phyloP scores from a whole-genome alignment of 2,329 filamentous ascomycete genomes.

The Rhynchosporium secalis region DNA sequence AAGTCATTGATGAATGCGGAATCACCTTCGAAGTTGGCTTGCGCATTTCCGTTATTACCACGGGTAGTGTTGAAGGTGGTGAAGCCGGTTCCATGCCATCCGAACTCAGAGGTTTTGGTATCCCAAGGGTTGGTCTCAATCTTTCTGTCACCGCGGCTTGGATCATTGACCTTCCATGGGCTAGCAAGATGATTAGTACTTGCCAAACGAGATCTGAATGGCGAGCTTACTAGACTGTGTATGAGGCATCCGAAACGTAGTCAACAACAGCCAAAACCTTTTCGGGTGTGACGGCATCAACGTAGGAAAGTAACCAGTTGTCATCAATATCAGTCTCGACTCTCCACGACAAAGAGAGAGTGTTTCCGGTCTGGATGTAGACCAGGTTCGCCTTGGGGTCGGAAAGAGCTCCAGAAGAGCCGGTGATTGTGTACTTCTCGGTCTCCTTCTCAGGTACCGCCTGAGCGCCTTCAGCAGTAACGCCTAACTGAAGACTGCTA shows the following conservation, averaged over 20 bases:
- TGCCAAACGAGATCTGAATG: background rate
- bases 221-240: constrained; percentile 10
- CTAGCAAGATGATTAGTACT: background rate
- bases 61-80: constrained; percentile 10
- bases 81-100: constrained; percentile 8
- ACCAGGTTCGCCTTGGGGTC: constrained; percentile 13
- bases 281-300: constrained; percentile 12
- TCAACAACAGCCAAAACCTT: constrained; percentile 13
- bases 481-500: background rate
- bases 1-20: background rate
- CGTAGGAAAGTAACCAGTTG: constrained; percentile 14
- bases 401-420: constrained; percentile 8
- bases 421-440: constrained; percentile 12
- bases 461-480: background rate
- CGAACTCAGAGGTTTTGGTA: constrained; percentile 5
- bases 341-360: constrained; percentile 10
- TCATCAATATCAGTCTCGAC: constrained; percentile 15
- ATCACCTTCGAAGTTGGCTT: constrained; percentile 15
- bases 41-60: constrained; percentile 13
- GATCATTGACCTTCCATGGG: constrained; percentile 12
- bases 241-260: constrained; percentile 14
- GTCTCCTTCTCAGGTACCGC: background rate
- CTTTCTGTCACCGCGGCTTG: background rate
- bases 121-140: constrained; percentile 13
- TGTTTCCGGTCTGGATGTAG: constrained; percentile 9